These are phyloP conservation scores for Trichocomaceae sp. DNA, from an alignment of 2,329 filamentous ascomycete genomes.

Conservation along the genomic window DNA sequence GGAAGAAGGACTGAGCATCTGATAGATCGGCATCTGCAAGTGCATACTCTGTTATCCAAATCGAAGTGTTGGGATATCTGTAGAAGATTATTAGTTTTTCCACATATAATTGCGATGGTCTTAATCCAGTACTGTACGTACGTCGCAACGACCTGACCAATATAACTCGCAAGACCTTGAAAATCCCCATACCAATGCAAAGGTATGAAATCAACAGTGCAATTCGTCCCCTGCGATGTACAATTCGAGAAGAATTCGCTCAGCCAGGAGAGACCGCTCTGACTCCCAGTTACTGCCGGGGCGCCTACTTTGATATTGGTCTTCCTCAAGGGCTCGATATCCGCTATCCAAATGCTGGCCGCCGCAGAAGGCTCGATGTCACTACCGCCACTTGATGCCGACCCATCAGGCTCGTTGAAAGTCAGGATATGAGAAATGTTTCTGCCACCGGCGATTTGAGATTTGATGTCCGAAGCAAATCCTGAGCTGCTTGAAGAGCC, in stretches of 20 bases:
- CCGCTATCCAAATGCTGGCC: slow-evolving; percentile 11
- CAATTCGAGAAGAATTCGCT: slow-evolving; percentile 11
- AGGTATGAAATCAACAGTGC: slow-evolving; percentile 11
- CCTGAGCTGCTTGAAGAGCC: slow-evolving; percentile 9
- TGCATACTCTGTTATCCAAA: slow-evolving; percentile 13
- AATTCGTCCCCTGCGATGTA: slow-evolving; percentile 6
- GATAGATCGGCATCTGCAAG: slow-evolving; percentile 4
- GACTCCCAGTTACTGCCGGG: slow-evolving; percentile 10
- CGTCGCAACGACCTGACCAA: slow-evolving; percentile 10
- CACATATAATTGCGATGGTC: too few relatives aligned
- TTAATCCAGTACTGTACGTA: not conserved
- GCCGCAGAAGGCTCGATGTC: slow-evolving; percentile 7
- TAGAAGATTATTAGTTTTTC: not conserved
- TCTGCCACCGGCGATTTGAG: slow-evolving; percentile 1
- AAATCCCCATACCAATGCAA: slow-evolving; percentile 13
- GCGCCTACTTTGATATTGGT: slow-evolving; percentile 5
- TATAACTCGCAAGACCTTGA: slow-evolving; percentile 8
- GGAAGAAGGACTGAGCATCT: slow-evolving; percentile 8
- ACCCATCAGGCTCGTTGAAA: slow-evolving; percentile 13
- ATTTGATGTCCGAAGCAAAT: slow-evolving; percentile 6
- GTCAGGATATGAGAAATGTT: slow-evolving; percentile 11
- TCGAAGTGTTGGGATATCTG: slow-evolving; percentile 10
- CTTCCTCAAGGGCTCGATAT: slow-evolving; percentile 7
- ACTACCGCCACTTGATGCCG: slow-evolving; percentile 8
- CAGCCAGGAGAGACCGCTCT: slow-evolving; percentile 7